These are phyloP conservation scores for Zychaea mexicana DNA, from an alignment of 371 early-diverging fungal genomes.

Conservation along the genomic window DNA sequence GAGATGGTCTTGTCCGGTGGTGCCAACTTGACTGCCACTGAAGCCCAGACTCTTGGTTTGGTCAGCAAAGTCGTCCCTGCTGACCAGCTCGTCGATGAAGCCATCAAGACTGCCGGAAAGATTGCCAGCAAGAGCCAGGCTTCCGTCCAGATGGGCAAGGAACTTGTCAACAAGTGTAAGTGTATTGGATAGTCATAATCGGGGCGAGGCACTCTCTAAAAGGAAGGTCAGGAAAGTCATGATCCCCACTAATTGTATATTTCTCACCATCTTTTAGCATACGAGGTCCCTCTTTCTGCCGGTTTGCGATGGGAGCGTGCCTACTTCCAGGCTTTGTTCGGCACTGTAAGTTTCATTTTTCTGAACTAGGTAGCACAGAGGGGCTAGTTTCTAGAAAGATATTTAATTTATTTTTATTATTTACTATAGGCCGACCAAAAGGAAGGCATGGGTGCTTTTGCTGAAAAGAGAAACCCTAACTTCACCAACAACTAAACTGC, in stretches of 20 bases:
- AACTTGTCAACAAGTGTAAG: slow-evolving; percentile 90
- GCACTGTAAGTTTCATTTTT: slow-evolving; percentile 75
- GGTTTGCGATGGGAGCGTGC: slow-evolving; percentile 94
- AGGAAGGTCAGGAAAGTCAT: background rate
- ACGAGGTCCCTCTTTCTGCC: slow-evolving; percentile 82
- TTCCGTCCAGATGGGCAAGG: slow-evolving; percentile 94
- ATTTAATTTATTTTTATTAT: background rate
- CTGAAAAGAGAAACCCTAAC: slow-evolving; percentile 90
- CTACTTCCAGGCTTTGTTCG: slow-evolving; percentile 94
- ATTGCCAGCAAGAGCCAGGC: slow-evolving; percentile 90
- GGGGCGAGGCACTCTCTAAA: no score
- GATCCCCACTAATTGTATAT: no score
- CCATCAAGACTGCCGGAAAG: slow-evolving; percentile 84
- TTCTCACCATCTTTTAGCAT: no score
- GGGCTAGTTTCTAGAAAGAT: background rate
- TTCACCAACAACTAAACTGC: slow-evolving; percentile 81
- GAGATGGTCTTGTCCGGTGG: slow-evolving; percentile 92
- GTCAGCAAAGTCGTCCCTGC: slow-evolving; percentile 92
- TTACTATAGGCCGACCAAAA: slow-evolving; percentile 82
- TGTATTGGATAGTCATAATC: background rate
- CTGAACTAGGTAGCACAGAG: no score
- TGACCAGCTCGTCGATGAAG: slow-evolving; percentile 86
- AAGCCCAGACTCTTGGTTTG: slow-evolving; percentile 82
- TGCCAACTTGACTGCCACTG: slow-evolving; percentile 82
- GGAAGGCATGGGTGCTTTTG: slow-evolving; percentile 98